These are phyloP conservation scores for Geotrichum reessii DNA, from an alignment of 1,139 yeast species.

Conservation along the genomic window DNA sequence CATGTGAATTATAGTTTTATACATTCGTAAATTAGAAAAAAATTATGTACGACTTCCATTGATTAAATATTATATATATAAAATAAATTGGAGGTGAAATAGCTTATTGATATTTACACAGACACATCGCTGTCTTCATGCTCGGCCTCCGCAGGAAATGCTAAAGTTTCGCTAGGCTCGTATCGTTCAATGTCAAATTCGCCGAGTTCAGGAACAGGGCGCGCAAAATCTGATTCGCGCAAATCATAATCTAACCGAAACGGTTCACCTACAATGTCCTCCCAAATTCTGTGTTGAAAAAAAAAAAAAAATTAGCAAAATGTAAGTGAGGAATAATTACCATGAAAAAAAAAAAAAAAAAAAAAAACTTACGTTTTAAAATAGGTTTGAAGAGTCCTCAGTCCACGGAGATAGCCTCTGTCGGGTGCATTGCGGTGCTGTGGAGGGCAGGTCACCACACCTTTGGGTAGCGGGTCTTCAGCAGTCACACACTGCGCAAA, in stretches of 20 bases:
- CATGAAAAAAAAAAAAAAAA: not conserved
- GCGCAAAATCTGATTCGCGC: not conserved
- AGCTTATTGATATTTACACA: conserved; percentile 9
- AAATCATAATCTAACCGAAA: not conserved
- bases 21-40: not conserved
- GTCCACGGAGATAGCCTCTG: conserved; percentile 78
- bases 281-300: conserved; percentile 26
- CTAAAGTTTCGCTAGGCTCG: conserved; percentile 3
- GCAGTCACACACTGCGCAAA: conserved; percentile 93
- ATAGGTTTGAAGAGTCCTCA: conserved; percentile 59
- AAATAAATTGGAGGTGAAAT: too few relatives aligned
- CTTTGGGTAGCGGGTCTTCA: conserved; percentile 42
- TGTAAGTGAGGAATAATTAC: not conserved
- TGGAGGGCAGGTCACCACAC: conserved; percentile 61
- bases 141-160: not conserved
- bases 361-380: conserved; percentile 35
- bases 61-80: not conserved
- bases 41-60: not conserved
- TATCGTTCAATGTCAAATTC: conserved; percentile 13
- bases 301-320: not conserved
- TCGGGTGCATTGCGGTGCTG: conserved; percentile 59
- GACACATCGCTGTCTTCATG: conserved; percentile 14
- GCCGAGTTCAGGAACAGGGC: conserved; percentile 1
- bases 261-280: conserved; percentile 24
- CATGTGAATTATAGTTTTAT: too few relatives aligned